Conservation (phyloP, 2,329 filamentous ascomycete species). For the Metarhizium sp. region DNA sequence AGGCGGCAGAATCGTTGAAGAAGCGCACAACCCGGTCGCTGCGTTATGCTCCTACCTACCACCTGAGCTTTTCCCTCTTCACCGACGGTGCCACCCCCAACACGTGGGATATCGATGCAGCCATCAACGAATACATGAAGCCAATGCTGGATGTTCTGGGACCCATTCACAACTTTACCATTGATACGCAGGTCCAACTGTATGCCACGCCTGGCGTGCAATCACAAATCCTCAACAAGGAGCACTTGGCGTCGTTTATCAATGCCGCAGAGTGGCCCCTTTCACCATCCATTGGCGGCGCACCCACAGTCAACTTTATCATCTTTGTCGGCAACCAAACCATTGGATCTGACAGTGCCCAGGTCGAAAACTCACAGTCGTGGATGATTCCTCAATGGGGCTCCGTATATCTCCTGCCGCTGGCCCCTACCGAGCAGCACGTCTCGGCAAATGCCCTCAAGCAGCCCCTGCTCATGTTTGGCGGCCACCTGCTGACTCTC, state of each 20-base stretch:
- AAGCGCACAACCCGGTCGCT: slow-evolving; percentile 76
- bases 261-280: slow-evolving; percentile 97
- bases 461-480: slow-evolving; percentile 80
- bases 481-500: slow-evolving; percentile 78
- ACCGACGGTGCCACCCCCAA: slow-evolving; percentile 69
- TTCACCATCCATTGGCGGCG: slow-evolving; percentile 84
- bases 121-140: slow-evolving; percentile 69
- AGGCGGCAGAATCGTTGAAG: slow-evolving; percentile 45
- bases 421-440: slow-evolving; percentile 32
- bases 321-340: slow-evolving; percentile 78
- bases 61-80: slow-evolving; percentile 92
- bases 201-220: slow-evolving; percentile 67
- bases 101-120: slow-evolving; percentile 82
- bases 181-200: slow-evolving; percentile 92
- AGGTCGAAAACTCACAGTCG: slow-evolving; percentile 44
- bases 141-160: slow-evolving; percentile 73
- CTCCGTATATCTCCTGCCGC: slow-evolving; percentile 50
- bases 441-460: slow-evolving; percentile 60
- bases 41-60: slow-evolving; percentile 88
- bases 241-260: slow-evolving; percentile 88
- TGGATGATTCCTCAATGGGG: slow-evolving; percentile 98
- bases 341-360: slow-evolving; percentile 39
- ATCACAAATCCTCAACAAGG: slow-evolving; percentile 60
- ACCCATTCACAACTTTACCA: slow-evolving; percentile 86
- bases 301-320: slow-evolving; percentile 93